Conservation (phyloP, 225 moss, liverwort and hornwort species). For the Pleurozium schreberi region DNA sequence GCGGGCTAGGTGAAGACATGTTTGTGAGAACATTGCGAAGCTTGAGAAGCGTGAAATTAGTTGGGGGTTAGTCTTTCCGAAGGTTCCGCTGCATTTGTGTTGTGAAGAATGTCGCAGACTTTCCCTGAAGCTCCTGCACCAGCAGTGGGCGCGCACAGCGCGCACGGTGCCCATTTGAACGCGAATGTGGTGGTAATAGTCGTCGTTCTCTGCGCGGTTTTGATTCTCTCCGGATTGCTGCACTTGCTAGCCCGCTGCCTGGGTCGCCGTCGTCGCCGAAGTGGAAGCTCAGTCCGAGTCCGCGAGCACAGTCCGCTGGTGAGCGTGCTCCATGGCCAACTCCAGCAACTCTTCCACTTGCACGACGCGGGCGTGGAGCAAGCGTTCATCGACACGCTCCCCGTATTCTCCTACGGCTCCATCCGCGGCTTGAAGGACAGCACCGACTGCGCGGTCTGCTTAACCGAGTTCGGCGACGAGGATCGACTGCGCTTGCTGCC, state of each 20-base stretch:
- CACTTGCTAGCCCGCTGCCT: constrained; percentile 64
- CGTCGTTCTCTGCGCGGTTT: constrained; percentile 53
- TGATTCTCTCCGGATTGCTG: constrained; percentile 57
- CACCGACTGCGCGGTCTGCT: constrained; percentile 52
- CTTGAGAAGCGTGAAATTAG: not conserved
- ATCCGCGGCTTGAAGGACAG: constrained; percentile 72
- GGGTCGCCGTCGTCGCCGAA: constrained; percentile 14
- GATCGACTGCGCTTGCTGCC: constrained; percentile 43
- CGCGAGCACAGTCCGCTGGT: constrained; percentile 23
- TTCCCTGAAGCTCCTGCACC: not conserved
- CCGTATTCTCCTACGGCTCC: constrained; percentile 55
- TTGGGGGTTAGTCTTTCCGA: not conserved
- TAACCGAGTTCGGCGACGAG: constrained; percentile 44
- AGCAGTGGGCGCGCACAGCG: not conserved
- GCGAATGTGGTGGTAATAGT: constrained; percentile 61
- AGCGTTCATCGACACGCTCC: constrained; percentile 62
- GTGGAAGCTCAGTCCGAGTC: not conserved
- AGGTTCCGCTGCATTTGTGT: not conserved
- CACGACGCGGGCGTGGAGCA: constrained; percentile 85
- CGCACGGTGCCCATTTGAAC: constrained; percentile 5
- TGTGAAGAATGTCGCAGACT: not conserved
- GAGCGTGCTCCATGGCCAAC: constrained; percentile 72
- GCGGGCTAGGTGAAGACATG: not conserved
- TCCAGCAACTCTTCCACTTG: constrained; percentile 69
- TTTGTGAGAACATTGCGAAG: not conserved